These are phyloP conservation scores for Cicer arietinum DNA, from an alignment of 306 rosid species.

Conservation along the genomic window DNA sequence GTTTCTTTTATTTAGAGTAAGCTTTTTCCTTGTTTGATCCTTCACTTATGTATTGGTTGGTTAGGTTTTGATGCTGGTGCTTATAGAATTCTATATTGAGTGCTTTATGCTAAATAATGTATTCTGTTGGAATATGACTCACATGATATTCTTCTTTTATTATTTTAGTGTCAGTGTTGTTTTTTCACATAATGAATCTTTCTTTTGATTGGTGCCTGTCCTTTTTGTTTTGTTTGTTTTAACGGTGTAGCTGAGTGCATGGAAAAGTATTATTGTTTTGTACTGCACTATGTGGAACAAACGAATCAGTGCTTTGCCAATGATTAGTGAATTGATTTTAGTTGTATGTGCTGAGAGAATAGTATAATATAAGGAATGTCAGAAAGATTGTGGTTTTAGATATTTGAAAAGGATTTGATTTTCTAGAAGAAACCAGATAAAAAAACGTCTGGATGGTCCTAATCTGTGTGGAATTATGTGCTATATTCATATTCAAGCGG, in stretches of 20 bases:
- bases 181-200: constrained; percentile 75
- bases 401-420: constrained; percentile 46
- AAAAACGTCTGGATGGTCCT: constrained; percentile 45
- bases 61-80: constrained; percentile 82
- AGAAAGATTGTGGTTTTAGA: constrained; percentile 56
- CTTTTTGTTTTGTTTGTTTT: constrained; percentile 55
- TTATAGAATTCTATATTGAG: constrained; percentile 57
- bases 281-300: constrained; percentile 50
- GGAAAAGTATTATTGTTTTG: constrained; percentile 40
- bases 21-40: constrained; percentile 42
- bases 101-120: constrained; percentile 62
- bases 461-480: constrained; percentile 34
- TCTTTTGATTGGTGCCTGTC: constrained; percentile 58
- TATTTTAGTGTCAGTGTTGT: constrained; percentile 60
- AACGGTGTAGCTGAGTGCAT: constrained; percentile 59
- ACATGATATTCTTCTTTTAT: constrained; percentile 49
- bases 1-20: constrained; percentile 41
- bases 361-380: constrained; percentile 52
- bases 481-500: constrained; percentile 40
- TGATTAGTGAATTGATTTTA: constrained; percentile 49
- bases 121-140: constrained; percentile 59
- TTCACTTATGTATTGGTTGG: constrained; percentile 58
- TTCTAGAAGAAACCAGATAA: constrained; percentile 46
- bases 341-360: constrained; percentile 45
- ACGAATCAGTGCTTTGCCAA: constrained; percentile 66